These are phyloP conservation scores for Colletotrichum liaoningense DNA, from an alignment of 2,329 filamentous ascomycete species.

Conservation along the genomic window DNA sequence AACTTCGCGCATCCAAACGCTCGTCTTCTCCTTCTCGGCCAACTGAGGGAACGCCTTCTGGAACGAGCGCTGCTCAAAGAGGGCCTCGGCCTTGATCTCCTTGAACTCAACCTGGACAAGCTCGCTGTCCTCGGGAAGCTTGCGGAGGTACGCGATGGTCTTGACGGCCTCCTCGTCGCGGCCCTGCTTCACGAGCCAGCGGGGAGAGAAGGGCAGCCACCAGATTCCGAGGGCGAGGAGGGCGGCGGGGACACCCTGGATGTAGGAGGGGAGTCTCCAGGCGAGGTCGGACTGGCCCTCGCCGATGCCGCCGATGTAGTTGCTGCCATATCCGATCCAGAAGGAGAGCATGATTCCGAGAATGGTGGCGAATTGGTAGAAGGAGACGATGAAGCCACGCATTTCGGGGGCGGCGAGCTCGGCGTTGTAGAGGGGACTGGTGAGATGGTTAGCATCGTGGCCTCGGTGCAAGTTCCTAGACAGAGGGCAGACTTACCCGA, in stretches of 20 bases:
- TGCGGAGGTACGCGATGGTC: constrained; percentile 69
- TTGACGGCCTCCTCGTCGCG: constrained; percentile 47
- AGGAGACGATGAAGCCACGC: constrained; percentile 72
- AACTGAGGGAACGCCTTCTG: constrained; percentile 57
- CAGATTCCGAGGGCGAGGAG: constrained; percentile 48
- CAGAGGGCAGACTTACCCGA: constrained; percentile 40
- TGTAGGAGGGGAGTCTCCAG: constrained; percentile 57
- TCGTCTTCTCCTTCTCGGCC: constrained; percentile 52
- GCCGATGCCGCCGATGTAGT: constrained; percentile 60
- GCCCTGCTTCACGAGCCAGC: constrained; percentile 52
- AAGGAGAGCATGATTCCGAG: constrained; percentile 65
- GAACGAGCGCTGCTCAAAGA: constrained; percentile 56
- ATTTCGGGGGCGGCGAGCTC: constrained; percentile 72
- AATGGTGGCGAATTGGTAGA: constrained; percentile 73
- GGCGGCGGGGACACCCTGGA: constrained; percentile 55
- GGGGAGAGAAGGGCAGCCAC: constrained; percentile 52
- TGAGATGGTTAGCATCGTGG: background rate
- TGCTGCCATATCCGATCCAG: constrained; percentile 58
- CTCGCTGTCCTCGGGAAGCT: constrained; percentile 67
- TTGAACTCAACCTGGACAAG: constrained; percentile 63
- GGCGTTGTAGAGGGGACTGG: constrained; percentile 59
- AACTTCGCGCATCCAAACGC: constrained; percentile 55
- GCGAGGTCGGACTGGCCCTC: constrained; percentile 54
- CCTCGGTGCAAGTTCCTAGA: fast-evolving
- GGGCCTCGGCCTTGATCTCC: constrained; percentile 57